These are phyloP conservation scores for Panicum hallii DNA, from an alignment of 202 grass and related monocot genomes.

Conservation along the genomic window DNA sequence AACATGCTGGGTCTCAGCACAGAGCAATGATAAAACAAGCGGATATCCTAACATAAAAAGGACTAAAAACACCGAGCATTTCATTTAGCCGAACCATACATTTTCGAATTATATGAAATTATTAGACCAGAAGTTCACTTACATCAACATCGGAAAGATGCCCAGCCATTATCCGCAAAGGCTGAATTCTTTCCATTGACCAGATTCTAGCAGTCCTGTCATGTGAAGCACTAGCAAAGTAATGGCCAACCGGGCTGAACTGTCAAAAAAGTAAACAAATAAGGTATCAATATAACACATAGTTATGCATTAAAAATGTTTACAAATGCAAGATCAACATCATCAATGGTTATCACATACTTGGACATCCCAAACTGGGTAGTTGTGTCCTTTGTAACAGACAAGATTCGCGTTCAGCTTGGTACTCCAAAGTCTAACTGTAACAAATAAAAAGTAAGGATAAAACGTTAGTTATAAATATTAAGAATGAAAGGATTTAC, in stretches of 20 bases:
- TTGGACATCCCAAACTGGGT: constrained; percentile 97
- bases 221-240: constrained; percentile 97
- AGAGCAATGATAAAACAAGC: constrained; percentile 39
- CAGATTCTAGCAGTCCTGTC: constrained; percentile 95
- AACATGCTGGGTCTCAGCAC: constrained; percentile 1
- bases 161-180: constrained; percentile 91
- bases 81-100: not conserved
- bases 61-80: constrained; percentile 7
- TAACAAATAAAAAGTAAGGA: constrained; percentile 33
- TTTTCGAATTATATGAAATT: not conserved
- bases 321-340: constrained; percentile 28
- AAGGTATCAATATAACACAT: constrained; percentile 23
- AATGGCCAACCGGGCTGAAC: constrained; percentile 95
- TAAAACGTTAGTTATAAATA: constrained; percentile 10
- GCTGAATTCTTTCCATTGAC: constrained; percentile 96
- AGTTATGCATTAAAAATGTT: not conserved
- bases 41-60: constrained; percentile 10
- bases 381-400: constrained; percentile 98
- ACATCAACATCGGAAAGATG: constrained; percentile 99
- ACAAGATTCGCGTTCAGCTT: constrained; percentile 94
- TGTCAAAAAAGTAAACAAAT: constrained; percentile 42
- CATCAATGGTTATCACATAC: constrained; percentile 49
- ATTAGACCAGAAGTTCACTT: constrained; percentile 42
- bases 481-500: not conserved
- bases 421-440: constrained; percentile 97